Percentiles rank a stretch among this genome's conserved stretches.
phyloP scores from a whole-genome alignment of 768 basidiomycete species.

The Lentinula sp. region DNA sequence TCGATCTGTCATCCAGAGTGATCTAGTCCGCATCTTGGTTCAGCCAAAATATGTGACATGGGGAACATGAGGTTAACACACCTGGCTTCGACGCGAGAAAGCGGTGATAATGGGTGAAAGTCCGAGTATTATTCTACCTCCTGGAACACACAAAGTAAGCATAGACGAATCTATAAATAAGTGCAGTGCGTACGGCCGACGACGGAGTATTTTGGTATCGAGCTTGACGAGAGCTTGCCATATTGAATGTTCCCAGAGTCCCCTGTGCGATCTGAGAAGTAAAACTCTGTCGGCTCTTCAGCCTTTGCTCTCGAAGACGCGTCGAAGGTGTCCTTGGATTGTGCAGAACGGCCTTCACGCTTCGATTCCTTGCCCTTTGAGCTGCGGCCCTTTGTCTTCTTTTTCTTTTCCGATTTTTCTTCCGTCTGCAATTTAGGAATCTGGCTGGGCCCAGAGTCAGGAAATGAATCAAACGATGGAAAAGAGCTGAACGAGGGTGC shows the following conservation, averaged over 20 bases:
- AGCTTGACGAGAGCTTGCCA: slow-evolving; percentile 55
- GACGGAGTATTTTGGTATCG: slow-evolving; percentile 61
- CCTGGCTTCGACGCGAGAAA: slow-evolving; percentile 39
- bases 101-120: slow-evolving; percentile 40
- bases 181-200: slow-evolving; percentile 44
- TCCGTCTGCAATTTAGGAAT: neutral
- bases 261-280: slow-evolving; percentile 63
- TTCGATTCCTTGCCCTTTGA: slow-evolving; percentile 12
- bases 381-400: slow-evolving; percentile 13
- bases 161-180: neutral
- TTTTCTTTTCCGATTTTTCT: slow-evolving; percentile 17
- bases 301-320: neutral
- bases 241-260: slow-evolving; percentile 63
- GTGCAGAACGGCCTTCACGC: slow-evolving; percentile 22
- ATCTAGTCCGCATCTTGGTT: neutral
- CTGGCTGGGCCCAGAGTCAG: slow-evolving; percentile 43
- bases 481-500: slow-evolving; percentile 58
- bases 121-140: slow-evolving; percentile 60
- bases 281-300: slow-evolving; percentile 24
- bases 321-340: neutral
- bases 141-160: slow-evolving; percentile 27
- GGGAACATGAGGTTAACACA: slow-evolving; percentile 11
- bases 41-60: neutral
- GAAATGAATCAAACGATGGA: slow-evolving; percentile 67
- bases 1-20: slow-evolving; percentile 38